A percentile compares a stretch with the other conserved stretches of the same genome.
Evolutionary conservation across 2,329 filamentous ascomycete species (phyloP).

Genomic region (Dactylellina sp.): DNA sequence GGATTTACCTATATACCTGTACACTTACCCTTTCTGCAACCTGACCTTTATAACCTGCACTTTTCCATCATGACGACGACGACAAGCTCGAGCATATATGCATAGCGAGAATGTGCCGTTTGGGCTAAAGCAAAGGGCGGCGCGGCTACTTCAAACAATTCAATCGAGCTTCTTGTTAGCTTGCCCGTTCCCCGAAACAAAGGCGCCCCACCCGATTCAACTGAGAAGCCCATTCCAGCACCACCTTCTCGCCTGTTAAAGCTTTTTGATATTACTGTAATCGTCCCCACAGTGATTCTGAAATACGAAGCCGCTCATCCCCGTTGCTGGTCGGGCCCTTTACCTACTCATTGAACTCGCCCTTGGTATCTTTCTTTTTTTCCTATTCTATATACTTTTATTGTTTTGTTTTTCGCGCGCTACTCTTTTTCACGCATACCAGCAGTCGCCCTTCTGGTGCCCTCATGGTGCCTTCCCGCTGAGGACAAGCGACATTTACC

Average conservation of each 20-base stretch:
- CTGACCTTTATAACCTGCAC: background rate
- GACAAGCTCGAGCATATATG: too few relatives aligned
- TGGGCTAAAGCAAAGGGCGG: conserved; percentile 35
- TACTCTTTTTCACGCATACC: background rate
- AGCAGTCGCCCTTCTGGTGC: background rate
- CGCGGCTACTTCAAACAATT: conserved; percentile 34
- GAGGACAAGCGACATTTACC: conserved; percentile 54
- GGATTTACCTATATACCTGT: conserved; percentile 28
- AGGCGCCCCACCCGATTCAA: conserved; percentile 55
- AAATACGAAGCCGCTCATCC: conserved; percentile 43
- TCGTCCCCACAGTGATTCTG: conserved; percentile 37
- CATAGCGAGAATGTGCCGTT: too few relatives aligned
- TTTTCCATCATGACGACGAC: conserved; percentile 1
- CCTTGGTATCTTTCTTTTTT: background rate
- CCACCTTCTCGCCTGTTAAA: conserved; percentile 25
- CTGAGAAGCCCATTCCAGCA: conserved; percentile 20
- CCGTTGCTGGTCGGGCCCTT: conserved; percentile 48
- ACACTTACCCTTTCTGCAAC: background rate
- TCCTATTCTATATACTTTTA: conserved; percentile 1
- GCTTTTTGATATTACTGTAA: conserved; percentile 19
- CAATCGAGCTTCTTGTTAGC: conserved; percentile 37
- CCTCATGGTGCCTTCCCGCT: conserved; percentile 39
- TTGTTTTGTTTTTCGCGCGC: conserved; percentile 12
- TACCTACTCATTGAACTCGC: conserved; percentile 24
- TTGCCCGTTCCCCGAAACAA: conserved; percentile 56